Base-by-base conservation (phyloP, 176 grass and related monocot species). In the Tillandsia leiboldiana region DNA sequence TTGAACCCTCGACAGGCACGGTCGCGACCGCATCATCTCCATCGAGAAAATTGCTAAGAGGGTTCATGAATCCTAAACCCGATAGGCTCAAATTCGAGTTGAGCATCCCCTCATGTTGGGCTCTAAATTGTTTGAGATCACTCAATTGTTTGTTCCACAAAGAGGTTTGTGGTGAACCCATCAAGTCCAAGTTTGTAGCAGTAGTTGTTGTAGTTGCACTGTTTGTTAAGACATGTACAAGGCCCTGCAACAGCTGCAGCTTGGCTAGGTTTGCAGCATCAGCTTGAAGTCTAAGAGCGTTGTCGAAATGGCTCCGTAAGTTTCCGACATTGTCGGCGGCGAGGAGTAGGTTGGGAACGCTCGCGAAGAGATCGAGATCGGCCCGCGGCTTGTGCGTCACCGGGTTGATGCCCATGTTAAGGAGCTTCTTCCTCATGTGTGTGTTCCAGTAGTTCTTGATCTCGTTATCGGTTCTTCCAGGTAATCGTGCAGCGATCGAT, bases 371-470 rank as follows among this genome's bases (percentile, higher is more conserved):
- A 48, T 68, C 58, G 28, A 96, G 88, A 48, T 96, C 88, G 28
- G 87, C 71, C 42, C 88, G 78, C 0, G 83, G 92, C 12, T 73
- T 80, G 80, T 96, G 92, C 1, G 92, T 96, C 72, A 91, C 85
- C 0, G 92, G 92, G 75, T 96, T 88, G 53, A 96, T 96, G 2
- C 88, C 92, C 72, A 86, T 86, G 26, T 50, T 49, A 0, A 96
- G 85, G 2, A 96, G 92, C 78, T 88, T 90, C 83, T 96, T 96
- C 53, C 88, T 75, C 1, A 96, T 81, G 51, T 96, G 88, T 0
- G 92, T 96, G 74, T 96, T 96, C 92, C 92, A 96, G 75, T 88
- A 96, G 72, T 96, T 96, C 78, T 96, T 96, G 75, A 96, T 88
- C 83, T 91, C 88, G 48, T 96, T 96, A 65, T 91, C 92, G 0